These are phyloP conservation scores for Jatropha podagrica DNA, from an alignment of 441 rosid genomes.

Conservation along the genomic window DNA sequence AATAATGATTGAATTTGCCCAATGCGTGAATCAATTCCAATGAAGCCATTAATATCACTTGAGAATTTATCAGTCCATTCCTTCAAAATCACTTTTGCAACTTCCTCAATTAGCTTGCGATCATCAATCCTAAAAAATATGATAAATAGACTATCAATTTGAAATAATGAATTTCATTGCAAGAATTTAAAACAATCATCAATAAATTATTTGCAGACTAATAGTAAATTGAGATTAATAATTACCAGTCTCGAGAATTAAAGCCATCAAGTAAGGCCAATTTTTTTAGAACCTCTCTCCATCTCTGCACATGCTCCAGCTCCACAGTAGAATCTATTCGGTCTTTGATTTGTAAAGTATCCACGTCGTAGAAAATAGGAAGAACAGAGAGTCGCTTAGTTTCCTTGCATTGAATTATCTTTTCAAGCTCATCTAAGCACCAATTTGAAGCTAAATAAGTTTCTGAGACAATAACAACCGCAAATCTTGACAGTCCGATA, in stretches of 20 bases:
- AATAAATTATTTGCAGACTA: too few relatives aligned
- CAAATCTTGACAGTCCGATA: constrained; percentile 13
- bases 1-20: constrained; percentile 4
- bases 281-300: constrained; percentile 6
- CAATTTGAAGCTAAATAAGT: constrained; percentile 5
- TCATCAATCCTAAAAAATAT: constrained; percentile 16
- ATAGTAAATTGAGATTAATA: background rate
- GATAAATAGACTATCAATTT: background rate
- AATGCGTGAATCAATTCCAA: constrained; percentile 11
- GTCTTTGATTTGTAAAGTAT: constrained; percentile 5
- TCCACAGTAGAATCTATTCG: constrained; percentile 8
- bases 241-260: constrained; percentile 18
- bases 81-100: constrained; percentile 1
- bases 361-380: constrained; percentile 13
- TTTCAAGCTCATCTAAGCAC: constrained; percentile 21
- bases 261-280: constrained; percentile 12
- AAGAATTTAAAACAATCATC: too few relatives aligned
- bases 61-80: constrained; percentile 3
- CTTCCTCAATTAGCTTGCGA: constrained; percentile 10
- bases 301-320: constrained; percentile 2
- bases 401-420: constrained; percentile 15
- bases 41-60: constrained; percentile 14
- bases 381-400: constrained; percentile 11
- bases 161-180: too few relatives aligned
- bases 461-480: constrained; percentile 12